Evolutionary conservation across 2,329 filamentous ascomycete species (phyloP).

Genomic region (Scedosporium aurantiacum): DNA sequence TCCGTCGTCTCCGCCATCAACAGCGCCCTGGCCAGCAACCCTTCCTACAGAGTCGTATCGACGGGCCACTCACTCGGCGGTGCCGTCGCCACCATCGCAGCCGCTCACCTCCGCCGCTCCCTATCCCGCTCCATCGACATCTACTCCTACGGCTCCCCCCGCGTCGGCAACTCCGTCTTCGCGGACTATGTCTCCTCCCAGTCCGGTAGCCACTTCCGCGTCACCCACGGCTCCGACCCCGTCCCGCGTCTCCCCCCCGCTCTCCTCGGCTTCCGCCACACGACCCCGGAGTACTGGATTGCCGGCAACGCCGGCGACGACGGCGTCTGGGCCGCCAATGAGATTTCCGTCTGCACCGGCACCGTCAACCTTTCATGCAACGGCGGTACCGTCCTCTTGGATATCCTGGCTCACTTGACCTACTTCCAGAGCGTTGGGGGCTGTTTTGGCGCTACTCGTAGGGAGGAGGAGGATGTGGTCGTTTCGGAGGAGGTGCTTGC

Average conservation of each 20-base stretch:
- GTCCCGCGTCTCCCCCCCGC: constrained; percentile 57
- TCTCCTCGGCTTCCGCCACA: constrained; percentile 50
- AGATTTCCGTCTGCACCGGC: constrained; percentile 38
- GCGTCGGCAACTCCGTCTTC: constrained; percentile 48
- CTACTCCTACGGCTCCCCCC: constrained; percentile 58
- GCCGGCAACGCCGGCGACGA: constrained; percentile 24
- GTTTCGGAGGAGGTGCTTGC: constrained; percentile 26
- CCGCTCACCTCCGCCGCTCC: constrained; percentile 38
- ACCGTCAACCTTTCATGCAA: constrained; percentile 38
- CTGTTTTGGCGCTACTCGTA: constrained; percentile 21
- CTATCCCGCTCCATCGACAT: constrained; percentile 38
- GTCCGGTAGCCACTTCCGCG: constrained; percentile 43
- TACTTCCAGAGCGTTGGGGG: constrained; percentile 36
- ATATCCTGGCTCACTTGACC: constrained; percentile 32
- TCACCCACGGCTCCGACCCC: constrained; percentile 58
- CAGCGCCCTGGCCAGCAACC: constrained; percentile 32
- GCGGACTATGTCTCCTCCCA: constrained; percentile 42
- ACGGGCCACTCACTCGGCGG: constrained; percentile 61
- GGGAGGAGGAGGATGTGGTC: constrained; percentile 7
- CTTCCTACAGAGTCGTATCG: constrained; percentile 41
- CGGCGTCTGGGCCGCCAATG: constrained; percentile 23
- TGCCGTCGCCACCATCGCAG: constrained; percentile 50
- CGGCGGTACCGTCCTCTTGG: constrained; percentile 32
- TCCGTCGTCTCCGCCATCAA: constrained; percentile 31
- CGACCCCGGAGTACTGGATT: constrained; percentile 61